These are phyloP conservation scores for Scleroderma citrinum DNA, from an alignment of 768 basidiomycete species.

Conservation along the genomic window DNA sequence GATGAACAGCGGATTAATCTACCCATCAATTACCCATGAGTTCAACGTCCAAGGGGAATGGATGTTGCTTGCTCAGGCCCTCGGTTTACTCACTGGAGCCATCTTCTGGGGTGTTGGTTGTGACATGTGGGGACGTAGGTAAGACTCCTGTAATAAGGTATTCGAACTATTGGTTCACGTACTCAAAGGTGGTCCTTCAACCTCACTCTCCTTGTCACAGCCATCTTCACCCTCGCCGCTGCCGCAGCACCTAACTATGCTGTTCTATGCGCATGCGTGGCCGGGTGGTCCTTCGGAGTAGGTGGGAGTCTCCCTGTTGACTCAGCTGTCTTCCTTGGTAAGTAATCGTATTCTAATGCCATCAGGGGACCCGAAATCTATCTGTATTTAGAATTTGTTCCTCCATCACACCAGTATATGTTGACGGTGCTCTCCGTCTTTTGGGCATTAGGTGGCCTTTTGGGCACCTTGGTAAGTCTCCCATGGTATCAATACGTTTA, in stretches of 20 bases:
- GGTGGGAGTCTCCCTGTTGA: no score
- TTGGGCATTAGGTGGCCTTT: slow-evolving; percentile 68
- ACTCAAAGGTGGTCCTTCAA: slow-evolving; percentile 57
- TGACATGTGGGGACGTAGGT: slow-evolving; percentile 71
- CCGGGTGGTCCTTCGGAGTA: slow-evolving; percentile 70
- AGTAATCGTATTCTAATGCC: no score
- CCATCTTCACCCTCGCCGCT: slow-evolving; percentile 58
- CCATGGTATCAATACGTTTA: background rate
- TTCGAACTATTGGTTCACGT: slow-evolving; percentile 5
- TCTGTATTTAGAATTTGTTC: no score
- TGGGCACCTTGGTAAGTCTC: slow-evolving; percentile 44
- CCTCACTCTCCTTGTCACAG: slow-evolving; percentile 61
- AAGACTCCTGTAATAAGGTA: background rate
- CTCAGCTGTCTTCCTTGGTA: no score
- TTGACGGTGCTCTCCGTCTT: no score
- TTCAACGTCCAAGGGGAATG: slow-evolving; percentile 57
- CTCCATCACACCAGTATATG: no score
- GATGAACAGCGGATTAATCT: slow-evolving; percentile 62
- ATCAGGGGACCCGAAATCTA: no score
- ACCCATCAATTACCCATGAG: slow-evolving; percentile 58
- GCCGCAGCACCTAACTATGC: slow-evolving; percentile 52
- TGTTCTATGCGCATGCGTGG: slow-evolving; percentile 46
- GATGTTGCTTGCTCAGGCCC: slow-evolving; percentile 63
- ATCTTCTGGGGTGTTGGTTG: no score
- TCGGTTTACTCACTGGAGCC: slow-evolving; percentile 67